Percentiles rank a stretch among this genome's conserved stretches.
phyloP scores from a whole-genome alignment of 768 basidiomycete genomes.

The Lactifluus hygrophoroides region DNA sequence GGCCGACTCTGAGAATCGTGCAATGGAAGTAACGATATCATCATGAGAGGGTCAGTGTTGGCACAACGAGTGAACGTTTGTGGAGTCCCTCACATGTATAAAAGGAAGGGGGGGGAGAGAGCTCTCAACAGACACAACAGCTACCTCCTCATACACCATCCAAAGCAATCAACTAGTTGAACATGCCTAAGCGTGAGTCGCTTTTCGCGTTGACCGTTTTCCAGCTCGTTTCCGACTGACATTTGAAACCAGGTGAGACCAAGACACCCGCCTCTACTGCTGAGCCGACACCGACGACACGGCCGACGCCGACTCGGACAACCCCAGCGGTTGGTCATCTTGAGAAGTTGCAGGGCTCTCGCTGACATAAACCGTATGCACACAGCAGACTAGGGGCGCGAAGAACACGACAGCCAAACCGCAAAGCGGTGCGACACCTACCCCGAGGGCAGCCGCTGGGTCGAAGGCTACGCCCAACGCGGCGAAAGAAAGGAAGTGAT shows the following conservation, averaged over 20 bases:
- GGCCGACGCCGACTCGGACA: background rate
- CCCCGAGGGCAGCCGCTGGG: background rate
- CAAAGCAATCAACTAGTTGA: slow-evolving; percentile 6
- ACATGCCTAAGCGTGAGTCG: slow-evolving; percentile 13
- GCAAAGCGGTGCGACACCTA: background rate
- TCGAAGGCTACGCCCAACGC: background rate
- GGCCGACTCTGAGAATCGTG: background rate
- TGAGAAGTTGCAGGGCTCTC: background rate
- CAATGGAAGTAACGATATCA: background rate
- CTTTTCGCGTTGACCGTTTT: background rate
- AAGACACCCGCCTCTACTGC: background rate
- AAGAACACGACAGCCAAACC: background rate
- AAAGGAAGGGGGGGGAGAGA: background rate
- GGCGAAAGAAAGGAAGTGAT: background rate
- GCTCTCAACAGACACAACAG: slow-evolving; percentile 1
- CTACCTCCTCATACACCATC: background rate
- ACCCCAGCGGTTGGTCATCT: background rate
- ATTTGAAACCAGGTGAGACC: background rate
- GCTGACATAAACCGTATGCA: background rate
- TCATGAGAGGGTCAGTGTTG: background rate
- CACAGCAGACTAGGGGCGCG: background rate
- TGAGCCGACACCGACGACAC: background rate
- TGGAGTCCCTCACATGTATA: background rate
- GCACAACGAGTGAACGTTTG: background rate
- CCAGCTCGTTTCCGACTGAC: background rate